These are phyloP conservation scores for Tilletia walkeri DNA, from an alignment of 1,284 basidiomycete species.

Conservation along the genomic window DNA sequence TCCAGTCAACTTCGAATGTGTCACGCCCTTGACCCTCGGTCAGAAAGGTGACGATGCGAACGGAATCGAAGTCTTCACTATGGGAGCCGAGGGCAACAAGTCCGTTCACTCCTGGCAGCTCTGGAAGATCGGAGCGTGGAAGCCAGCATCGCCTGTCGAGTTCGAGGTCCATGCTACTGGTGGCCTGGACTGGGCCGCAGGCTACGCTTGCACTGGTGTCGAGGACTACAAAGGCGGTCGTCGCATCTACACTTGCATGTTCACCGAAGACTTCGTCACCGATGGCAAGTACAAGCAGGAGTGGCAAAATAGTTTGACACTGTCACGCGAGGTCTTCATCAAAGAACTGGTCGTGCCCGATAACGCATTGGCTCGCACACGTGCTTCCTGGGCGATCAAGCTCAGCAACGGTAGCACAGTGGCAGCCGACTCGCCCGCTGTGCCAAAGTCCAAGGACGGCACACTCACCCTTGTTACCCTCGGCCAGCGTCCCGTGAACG, in stretches of 20 bases:
- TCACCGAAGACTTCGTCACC: constrained; percentile 27
- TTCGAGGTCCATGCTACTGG: constrained; percentile 26
- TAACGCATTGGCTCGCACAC: constrained; percentile 21
- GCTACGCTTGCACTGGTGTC: constrained; percentile 30
- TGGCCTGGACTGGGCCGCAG: constrained; percentile 26
- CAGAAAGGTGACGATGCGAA: constrained; percentile 21
- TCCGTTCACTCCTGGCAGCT: constrained; percentile 24
- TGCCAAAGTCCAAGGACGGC: constrained; percentile 4
- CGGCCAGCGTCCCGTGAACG: constrained; percentile 23
- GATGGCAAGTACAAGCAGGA: constrained; percentile 28
- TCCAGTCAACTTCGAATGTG: constrained; percentile 16
- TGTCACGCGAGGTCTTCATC: constrained; percentile 27
- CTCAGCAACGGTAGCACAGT: constrained; percentile 7
- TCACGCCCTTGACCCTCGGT: not conserved
- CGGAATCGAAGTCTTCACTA: constrained; percentile 24
- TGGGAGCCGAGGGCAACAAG: constrained; percentile 28
- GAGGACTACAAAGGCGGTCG: constrained; percentile 17
- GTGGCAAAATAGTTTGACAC: constrained; percentile 25
- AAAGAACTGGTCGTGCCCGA: constrained; percentile 25
- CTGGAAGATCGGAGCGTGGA: constrained; percentile 29
- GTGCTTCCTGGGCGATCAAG: constrained; percentile 30
- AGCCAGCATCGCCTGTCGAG: constrained; percentile 18
- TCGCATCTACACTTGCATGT: constrained; percentile 29
- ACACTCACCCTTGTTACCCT: constrained; percentile 27
- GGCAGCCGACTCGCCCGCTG: constrained; percentile 8